A percentile compares a stretch with the other conserved stretches of the same genome.
These are phyloP conservation scores for Aspergillus brunneoviolaceus DNA, from an alignment of 2,329 filamentous ascomycete genomes.

Conservation along the genomic window DNA sequence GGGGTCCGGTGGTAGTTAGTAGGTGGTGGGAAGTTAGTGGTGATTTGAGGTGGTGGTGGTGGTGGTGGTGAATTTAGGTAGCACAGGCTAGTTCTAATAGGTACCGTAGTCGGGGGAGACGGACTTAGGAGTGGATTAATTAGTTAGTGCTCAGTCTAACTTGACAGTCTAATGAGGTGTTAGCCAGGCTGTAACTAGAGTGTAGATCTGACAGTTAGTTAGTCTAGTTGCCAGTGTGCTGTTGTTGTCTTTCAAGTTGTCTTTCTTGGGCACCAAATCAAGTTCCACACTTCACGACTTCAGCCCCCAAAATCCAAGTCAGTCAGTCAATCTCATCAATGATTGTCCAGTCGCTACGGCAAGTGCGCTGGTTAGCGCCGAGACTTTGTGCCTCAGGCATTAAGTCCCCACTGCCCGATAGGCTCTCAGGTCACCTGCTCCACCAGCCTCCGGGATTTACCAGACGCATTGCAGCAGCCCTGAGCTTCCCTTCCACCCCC, in stretches of 20 bases:
- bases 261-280: not conserved
- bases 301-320: not conserved
- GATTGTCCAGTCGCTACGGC: not conserved
- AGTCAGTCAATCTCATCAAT: not conserved
- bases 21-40: not conserved
- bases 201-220: not conserved
- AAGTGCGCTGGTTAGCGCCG: not conserved
- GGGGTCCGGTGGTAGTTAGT: not conserved
- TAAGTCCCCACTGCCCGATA: not conserved
- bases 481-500: too few species aligned
- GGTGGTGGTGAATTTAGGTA: not conserved
- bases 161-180: not conserved
- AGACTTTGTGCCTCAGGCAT: conserved; percentile 13
- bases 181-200: not conserved
- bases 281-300: not conserved
- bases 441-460: conserved; percentile 17
- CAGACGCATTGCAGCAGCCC: not conserved
- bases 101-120: not conserved
- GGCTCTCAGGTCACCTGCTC: conserved; percentile 10
- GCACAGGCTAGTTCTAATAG: not conserved
- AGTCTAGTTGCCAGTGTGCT: not conserved
- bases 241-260: not conserved
- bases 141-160: not conserved
- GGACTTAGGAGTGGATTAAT: not conserved
- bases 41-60: not conserved